Evolutionary conservation across 2,329 filamentous ascomycete species (phyloP).

Genomic region (Myriangium duriaei): DNA sequence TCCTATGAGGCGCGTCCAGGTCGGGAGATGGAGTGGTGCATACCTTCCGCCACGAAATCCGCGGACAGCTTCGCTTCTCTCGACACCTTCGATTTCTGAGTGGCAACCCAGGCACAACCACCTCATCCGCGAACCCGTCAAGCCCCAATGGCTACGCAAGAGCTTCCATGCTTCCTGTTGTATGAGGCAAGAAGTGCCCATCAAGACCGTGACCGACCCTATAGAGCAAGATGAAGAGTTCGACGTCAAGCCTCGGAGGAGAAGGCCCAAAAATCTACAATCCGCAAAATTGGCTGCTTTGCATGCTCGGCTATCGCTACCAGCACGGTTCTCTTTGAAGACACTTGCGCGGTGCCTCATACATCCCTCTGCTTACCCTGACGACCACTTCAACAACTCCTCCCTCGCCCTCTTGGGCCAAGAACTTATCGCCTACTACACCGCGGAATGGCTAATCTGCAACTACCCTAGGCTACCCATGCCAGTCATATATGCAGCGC

Average conservation of each 20-base stretch:
- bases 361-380: slow-evolving; percentile 69
- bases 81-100: not conserved
- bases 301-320: slow-evolving; percentile 75
- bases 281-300: slow-evolving; percentile 89
- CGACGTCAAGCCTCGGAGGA: slow-evolving; percentile 1
- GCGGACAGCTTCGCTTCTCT: slow-evolving; percentile 18
- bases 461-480: slow-evolving; percentile 85
- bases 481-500: slow-evolving; percentile 71
- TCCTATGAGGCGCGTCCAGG: slow-evolving; percentile 35
- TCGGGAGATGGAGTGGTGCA: slow-evolving; percentile 49
- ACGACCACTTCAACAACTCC: slow-evolving; percentile 76
- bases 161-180: not conserved
- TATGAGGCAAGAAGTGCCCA: slow-evolving; percentile 3
- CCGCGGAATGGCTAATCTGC: slow-evolving; percentile 75
- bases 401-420: slow-evolving; percentile 70
- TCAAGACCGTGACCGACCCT: not conserved
- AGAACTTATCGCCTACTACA: slow-evolving; percentile 77
- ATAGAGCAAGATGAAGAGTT: not conserved
- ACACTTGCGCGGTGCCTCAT: slow-evolving; percentile 78
- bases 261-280: slow-evolving; percentile 24
- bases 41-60: slow-evolving; percentile 41
- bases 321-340: slow-evolving; percentile 68
- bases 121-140: not conserved
- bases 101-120: not conserved
- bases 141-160: not conserved